A percentile compares a stretch with the other conserved stretches of the same genome.
Conservation (phyloP, 805 yeast species). For the Barnettozyma populi region DNA sequence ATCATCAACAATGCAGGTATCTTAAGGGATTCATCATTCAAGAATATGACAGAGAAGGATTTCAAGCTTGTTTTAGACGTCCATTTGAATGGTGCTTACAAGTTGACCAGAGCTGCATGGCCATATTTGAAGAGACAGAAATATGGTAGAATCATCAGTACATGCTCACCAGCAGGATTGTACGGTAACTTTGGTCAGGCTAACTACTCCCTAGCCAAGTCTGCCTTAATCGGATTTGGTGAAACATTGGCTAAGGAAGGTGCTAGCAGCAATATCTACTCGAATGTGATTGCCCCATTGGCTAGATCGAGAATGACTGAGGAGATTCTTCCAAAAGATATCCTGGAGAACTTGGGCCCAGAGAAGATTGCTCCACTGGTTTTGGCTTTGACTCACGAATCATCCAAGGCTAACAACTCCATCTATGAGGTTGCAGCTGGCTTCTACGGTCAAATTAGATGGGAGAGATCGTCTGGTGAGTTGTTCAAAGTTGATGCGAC, state of each 20-base stretch:
- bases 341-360: constrained; percentile 75
- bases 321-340: constrained; percentile 76
- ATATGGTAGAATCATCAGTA: constrained; percentile 85
- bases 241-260: constrained; percentile 97
- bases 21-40: constrained; percentile 79
- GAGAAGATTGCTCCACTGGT: constrained; percentile 92
- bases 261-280: constrained; percentile 69
- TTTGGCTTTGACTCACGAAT: constrained; percentile 68
- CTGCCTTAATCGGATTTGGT: constrained; percentile 84
- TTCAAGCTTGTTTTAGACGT: constrained; percentile 78
- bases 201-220: constrained; percentile 90
- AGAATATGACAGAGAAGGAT: constrained; percentile 78
- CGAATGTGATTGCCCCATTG: constrained; percentile 87
- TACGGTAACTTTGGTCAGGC: constrained; percentile 97
- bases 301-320: constrained; percentile 98
- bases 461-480: constrained; percentile 91
- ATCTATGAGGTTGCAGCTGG: constrained; percentile 95
- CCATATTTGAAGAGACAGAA: constrained; percentile 77
- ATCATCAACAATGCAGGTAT: constrained; percentile 95
- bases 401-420: constrained; percentile 58
- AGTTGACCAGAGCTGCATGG: constrained; percentile 88
- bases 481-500: constrained; percentile 70
- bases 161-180: constrained; percentile 96
- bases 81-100: constrained; percentile 85
- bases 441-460: constrained; percentile 81